phyloP scores from a whole-genome alignment of 2,329 filamentous ascomycete genomes.

The Venturia asperata region DNA sequence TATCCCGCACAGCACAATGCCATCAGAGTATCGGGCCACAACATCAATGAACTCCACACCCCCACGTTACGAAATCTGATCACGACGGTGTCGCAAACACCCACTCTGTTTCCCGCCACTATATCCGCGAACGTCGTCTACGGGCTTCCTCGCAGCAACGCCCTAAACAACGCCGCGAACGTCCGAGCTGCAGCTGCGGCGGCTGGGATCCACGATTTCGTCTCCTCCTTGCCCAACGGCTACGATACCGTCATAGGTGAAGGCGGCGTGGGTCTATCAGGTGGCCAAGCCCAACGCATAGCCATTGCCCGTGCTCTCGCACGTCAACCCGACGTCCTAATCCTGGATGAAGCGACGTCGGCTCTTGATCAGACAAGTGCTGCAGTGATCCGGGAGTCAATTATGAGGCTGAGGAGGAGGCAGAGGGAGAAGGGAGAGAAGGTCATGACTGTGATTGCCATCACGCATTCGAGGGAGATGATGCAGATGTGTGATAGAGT shows the following conservation, averaged over 20 bases:
- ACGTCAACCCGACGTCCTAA: conserved; percentile 61
- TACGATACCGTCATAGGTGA: conserved; percentile 72
- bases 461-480: conserved; percentile 80
- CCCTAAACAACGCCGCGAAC: conserved; percentile 25
- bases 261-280: conserved; percentile 65
- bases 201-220: conserved; percentile 70
- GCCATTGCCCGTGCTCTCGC: conserved; percentile 74
- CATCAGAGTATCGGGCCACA: conserved; percentile 45
- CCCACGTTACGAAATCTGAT: conserved; percentile 53
- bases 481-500: conserved; percentile 73
- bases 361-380: conserved; percentile 67
- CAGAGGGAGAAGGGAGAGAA: conserved; percentile 20
- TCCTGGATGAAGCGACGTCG: conserved; percentile 83
- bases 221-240: conserved; percentile 60
- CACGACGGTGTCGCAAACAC: conserved; percentile 62
- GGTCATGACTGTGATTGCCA: conserved; percentile 64
- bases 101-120: conserved; percentile 69
- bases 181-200: conserved; percentile 46
- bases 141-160: conserved; percentile 50
- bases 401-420: conserved; percentile 38
- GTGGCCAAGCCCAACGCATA: conserved; percentile 76
- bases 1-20: conserved; percentile 37
- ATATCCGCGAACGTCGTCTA: conserved; percentile 79
- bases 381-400: conserved; percentile 54
- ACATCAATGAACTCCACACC: conserved; percentile 55